Evolutionary conservation across 306 rosid genomes (phyloP).

Genomic region (Boehmeria nivea): DNA sequence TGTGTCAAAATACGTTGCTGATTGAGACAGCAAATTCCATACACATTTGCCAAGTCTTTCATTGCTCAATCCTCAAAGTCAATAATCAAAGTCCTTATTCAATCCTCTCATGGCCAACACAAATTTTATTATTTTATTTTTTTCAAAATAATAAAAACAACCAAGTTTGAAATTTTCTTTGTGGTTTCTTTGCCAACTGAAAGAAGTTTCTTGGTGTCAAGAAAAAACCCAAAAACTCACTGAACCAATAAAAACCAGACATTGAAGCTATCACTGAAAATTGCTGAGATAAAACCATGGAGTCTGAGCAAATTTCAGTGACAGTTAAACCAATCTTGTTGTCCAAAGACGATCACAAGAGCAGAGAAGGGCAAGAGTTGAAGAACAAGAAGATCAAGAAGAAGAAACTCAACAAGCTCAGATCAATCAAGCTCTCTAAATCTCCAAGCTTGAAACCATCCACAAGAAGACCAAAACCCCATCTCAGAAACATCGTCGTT

Average conservation of each 20-base stretch:
- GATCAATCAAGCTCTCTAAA: slow-evolving; percentile 54
- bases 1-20: no score
- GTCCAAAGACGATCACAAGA: neutral
- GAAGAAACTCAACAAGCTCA: slow-evolving; percentile 50
- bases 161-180: slow-evolving; percentile 16
- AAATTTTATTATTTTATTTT: neutral
- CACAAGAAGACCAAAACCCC: slow-evolving; percentile 28
- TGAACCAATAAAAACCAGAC: no score
- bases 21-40: no score
- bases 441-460: slow-evolving; percentile 44
- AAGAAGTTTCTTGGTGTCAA: neutral
- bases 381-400: slow-evolving; percentile 31
- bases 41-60: no score
- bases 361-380: slow-evolving; percentile 27
- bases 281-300: neutral
- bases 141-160: neutral
- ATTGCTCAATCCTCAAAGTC: no score
- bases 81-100: slow-evolving; percentile 5
- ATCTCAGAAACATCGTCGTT: slow-evolving; percentile 19
- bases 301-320: slow-evolving; percentile 25
- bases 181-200: neutral
- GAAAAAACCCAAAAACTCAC: neutral
- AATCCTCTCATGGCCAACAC: neutral
- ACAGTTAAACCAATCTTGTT: slow-evolving; percentile 19
- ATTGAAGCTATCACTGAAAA: slow-evolving; percentile 19